A percentile compares a stretch with the other conserved stretches of the same genome.
Evolutionary conservation across 2,329 filamentous ascomycete species (phyloP).

Genomic region (Podosphaera fusca): DNA sequence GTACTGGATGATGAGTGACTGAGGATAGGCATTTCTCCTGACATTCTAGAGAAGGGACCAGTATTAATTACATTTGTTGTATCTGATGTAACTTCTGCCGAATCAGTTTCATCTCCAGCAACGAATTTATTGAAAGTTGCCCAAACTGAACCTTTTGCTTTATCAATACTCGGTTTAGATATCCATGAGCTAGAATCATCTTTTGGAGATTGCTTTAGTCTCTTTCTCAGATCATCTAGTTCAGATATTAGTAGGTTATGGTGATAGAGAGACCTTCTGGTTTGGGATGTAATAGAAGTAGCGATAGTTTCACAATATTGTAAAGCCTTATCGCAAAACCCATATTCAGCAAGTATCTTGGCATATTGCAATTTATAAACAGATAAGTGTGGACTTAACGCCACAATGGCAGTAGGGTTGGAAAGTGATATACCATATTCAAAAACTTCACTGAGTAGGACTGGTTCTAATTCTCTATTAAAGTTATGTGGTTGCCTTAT

Average conservation of each 20-base stretch:
- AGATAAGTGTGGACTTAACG: slow-evolving; percentile 57
- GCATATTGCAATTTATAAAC: slow-evolving; percentile 85
- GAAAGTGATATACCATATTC: slow-evolving; percentile 69
- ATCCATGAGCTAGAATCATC: slow-evolving; percentile 74
- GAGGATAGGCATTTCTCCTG: slow-evolving; percentile 51
- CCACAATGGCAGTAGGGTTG: slow-evolving; percentile 27
- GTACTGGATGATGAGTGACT: slow-evolving; percentile 54
- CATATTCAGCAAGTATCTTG: slow-evolving; percentile 60
- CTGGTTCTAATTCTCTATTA: slow-evolving; percentile 57
- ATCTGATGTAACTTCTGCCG: slow-evolving; percentile 30
- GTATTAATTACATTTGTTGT: slow-evolving; percentile 26
- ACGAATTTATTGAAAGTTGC: slow-evolving; percentile 94
- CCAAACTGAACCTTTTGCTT: slow-evolving; percentile 76
- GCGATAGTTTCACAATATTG: slow-evolving; percentile 78
- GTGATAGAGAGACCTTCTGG: slow-evolving; percentile 70
- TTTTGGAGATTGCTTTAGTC: slow-evolving; percentile 66
- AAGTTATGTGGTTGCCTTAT: slow-evolving; percentile 45
- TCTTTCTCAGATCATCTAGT: slow-evolving; percentile 63
- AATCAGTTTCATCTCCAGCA: slow-evolving; percentile 63
- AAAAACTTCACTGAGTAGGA: slow-evolving; percentile 90
- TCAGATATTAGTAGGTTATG: slow-evolving; percentile 48
- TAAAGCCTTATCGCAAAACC: slow-evolving; percentile 59
- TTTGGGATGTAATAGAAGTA: slow-evolving; percentile 53
- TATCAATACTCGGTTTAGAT: slow-evolving; percentile 84
- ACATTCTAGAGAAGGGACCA: slow-evolving; percentile 65